phyloP scores from a whole-genome alignment of 192 early-diverging fungal genomes.

The Coemansia sp. region DNA sequence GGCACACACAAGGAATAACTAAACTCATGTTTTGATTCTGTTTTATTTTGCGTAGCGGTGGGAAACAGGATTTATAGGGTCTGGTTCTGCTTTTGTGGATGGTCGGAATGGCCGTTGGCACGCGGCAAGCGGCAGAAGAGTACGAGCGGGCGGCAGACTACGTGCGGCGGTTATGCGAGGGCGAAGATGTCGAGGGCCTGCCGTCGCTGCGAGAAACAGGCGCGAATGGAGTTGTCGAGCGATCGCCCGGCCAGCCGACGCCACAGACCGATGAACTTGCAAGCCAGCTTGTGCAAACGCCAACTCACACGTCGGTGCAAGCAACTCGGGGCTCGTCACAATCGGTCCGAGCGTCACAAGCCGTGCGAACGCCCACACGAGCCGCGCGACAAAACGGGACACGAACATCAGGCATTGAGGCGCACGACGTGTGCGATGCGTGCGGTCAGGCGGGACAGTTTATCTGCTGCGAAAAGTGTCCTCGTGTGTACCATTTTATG shows the following conservation, averaged over 20 bases:
- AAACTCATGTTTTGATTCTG: not conserved
- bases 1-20: not conserved
- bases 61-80: not conserved
- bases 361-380: not conserved
- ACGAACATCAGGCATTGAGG: constrained; percentile 7
- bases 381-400: not conserved
- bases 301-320: not conserved
- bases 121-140: constrained; percentile 26
- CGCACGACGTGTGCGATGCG: constrained; percentile 46
- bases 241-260: not conserved
- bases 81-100: not conserved
- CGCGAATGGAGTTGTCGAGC: not conserved
- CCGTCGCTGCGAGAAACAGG: not conserved
- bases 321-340: not conserved
- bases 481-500: constrained; percentile 49
- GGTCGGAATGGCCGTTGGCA: constrained; percentile 28
- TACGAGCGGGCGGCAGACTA: constrained; percentile 35
- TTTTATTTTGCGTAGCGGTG: not conserved
- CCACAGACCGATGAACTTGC: not conserved
- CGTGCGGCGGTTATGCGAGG: constrained; percentile 40
- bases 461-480: constrained; percentile 51
- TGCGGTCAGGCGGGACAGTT: constrained; percentile 49
- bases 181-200: constrained; percentile 15
- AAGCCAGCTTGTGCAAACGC: not conserved
- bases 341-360: not conserved